Percentiles rank a stretch among this genome's conserved stretches.
Conservation (phyloP, 2,329 filamentous ascomycete species). For the Pyricularia grisea region DNA sequence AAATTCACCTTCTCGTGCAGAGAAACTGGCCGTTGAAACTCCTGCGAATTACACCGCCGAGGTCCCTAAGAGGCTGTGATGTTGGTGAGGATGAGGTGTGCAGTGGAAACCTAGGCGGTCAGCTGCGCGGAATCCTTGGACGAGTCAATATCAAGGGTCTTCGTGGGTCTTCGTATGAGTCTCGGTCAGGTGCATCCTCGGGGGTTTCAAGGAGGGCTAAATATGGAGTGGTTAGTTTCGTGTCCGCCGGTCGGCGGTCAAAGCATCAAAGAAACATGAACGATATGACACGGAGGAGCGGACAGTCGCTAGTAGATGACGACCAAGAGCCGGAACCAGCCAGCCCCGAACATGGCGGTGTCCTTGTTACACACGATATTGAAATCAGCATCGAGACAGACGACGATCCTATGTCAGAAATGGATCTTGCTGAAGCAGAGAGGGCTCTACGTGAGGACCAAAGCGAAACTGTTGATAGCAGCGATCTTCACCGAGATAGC, state of each 20-base stretch:
- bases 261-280: neutral
- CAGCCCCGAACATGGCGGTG: neutral
- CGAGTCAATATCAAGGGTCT: neutral
- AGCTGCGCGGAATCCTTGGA: neutral
- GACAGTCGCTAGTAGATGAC: neutral
- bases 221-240: constrained; percentile 1
- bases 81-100: neutral
- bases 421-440: neutral
- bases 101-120: neutral
- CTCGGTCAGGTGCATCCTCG: neutral
- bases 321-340: neutral
- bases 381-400: constrained; percentile 4
- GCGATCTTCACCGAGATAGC: neutral
- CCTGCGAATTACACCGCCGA: neutral
- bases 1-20: constrained; percentile 4
- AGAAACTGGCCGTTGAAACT: neutral
- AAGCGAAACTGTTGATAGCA: neutral
- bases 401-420: neutral
- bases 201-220: neutral
- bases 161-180: neutral
- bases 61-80: neutral
- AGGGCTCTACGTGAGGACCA: neutral
- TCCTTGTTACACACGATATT: constrained; percentile 4
- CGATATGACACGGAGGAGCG: neutral
- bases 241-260: neutral